Base-by-base conservation (phyloP, 2,329 filamentous ascomycete genomes). In the Alternaria angustiovoidea region DNA sequence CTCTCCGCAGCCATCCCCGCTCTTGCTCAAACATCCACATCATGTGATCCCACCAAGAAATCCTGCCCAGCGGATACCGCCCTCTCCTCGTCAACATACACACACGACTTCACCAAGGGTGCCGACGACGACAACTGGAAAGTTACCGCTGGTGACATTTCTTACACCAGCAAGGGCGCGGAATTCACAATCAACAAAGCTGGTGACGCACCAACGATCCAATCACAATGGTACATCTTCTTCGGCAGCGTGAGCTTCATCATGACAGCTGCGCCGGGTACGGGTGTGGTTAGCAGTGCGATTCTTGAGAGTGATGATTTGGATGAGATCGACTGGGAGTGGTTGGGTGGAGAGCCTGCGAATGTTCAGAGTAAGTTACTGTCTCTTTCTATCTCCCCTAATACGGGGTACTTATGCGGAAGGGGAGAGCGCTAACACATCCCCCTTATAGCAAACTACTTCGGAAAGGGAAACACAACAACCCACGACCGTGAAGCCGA, bases 281-380 rank as follows among this genome's bases (percentile, higher is more conserved):
- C 80, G 5, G 93, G 93, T 47, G 88, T 96, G 61, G 87, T 96
- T 68, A 92, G 88, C 73, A 85, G 90, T 64, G 88, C 95, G 70
- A 93, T 96, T 77, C 84, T 93, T 76, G 83, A 94, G 66, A 93
- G 90, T 56, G 90, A 94, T 66, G 90, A 92, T 68, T 84, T 94
- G 7, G 93, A 96, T 75, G 92, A 96, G 79, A 87, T 96, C 38
- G 93, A 96, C 74, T 94, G 91, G 80, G 91, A 94, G 74, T 90
- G 91, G 71, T 83, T 92, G 53, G 91, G 91, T 44, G 84, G 84
- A 56, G 88, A 91, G 72, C 77, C 79, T 43, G 86, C 82, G 6
- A 78, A 83, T 36, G 89, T 86, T 4, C 84, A 91, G 67, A 89
- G 86, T 64, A 94, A 94, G 81, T 94, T 11, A 30, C 28, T 5